These are phyloP conservation scores for Hypoxylon subgilvum DNA, from an alignment of 495 filamentous ascomycete species.

Conservation along the genomic window DNA sequence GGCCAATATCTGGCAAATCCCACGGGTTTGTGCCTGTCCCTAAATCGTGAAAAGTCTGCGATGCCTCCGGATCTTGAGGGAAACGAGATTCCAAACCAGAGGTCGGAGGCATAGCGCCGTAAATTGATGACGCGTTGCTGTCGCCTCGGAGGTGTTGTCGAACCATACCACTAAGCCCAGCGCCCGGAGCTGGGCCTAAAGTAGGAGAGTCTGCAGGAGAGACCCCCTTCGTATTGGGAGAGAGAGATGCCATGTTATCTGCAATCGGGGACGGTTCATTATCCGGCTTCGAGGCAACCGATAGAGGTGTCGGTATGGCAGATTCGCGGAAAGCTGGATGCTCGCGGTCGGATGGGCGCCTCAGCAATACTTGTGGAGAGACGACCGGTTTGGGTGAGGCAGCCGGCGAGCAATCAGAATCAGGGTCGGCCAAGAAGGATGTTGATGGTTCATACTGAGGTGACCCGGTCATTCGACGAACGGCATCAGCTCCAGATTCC, in stretches of 20 bases:
- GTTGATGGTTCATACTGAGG: constrained; percentile 45
- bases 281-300: constrained; percentile 32
- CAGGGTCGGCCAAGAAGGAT: constrained; percentile 45
- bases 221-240: constrained; percentile 33
- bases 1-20: constrained; percentile 43
- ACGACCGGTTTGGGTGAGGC: constrained; percentile 20
- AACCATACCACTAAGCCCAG: constrained; percentile 80
- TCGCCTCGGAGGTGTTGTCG: constrained; percentile 83
- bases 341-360: constrained; percentile 52
- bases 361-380: constrained; percentile 39
- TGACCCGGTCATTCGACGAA: constrained; percentile 16
- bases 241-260: constrained; percentile 29
- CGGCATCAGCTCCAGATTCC: constrained; percentile 24
- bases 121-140: constrained; percentile 82
- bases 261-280: constrained; percentile 34
- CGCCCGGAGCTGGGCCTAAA: constrained; percentile 63
- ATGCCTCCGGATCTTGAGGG: constrained; percentile 36
- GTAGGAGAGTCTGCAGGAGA: constrained; percentile 76
- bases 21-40: constrained; percentile 57
- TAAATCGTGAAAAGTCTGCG: constrained; percentile 35
- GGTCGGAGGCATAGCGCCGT: constrained; percentile 48
- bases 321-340: constrained; percentile 55
- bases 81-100: constrained; percentile 49
- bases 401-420: constrained; percentile 37
- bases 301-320: constrained; percentile 45